A percentile compares a stretch with the other conserved stretches of the same genome.
These are phyloP conservation scores for Backusella australiensis DNA, from an alignment of 192 early-diverging fungal genomes.

Conservation along the genomic window DNA sequence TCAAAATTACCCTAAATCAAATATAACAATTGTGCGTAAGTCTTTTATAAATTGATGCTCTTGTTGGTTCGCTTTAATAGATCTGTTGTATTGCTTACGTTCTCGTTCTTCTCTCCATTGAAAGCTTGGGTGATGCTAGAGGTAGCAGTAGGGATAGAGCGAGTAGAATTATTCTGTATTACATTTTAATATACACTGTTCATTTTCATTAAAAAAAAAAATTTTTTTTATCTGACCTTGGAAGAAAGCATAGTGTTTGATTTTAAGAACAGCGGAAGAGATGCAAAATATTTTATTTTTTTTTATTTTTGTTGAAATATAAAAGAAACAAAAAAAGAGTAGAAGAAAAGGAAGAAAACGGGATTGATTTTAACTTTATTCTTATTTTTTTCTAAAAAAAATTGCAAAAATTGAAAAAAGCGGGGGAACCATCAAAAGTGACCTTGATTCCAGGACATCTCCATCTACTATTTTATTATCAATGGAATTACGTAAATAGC, in stretches of 20 bases:
- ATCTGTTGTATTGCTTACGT: slow-evolving; percentile 34
- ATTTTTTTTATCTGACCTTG: not conserved
- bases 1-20: slow-evolving; percentile 65
- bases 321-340: not conserved
- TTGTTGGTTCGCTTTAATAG: not conserved
- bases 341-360: slow-evolving; percentile 6
- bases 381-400: slow-evolving; percentile 9
- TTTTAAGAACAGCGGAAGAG: slow-evolving; percentile 21
- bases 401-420: not conserved
- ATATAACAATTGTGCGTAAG: not conserved
- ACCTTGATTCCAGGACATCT: not conserved
- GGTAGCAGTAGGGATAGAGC: slow-evolving; percentile 38
- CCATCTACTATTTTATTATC: not conserved
- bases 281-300: slow-evolving; percentile 17
- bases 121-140: slow-evolving; percentile 48
- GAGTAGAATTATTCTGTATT: slow-evolving; percentile 23
- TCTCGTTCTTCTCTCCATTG: slow-evolving; percentile 48
- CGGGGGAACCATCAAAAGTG: not conserved
- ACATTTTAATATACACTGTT: not conserved
- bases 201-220: not conserved
- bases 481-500: not conserved
- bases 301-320: not conserved
- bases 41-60: not conserved
- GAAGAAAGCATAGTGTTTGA: slow-evolving; percentile 1
- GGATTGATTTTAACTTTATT: slow-evolving; percentile 1